phyloP scores from a whole-genome alignment of 2,329 filamentous ascomycete genomes.

The Chrysosphaeria jannelii region DNA sequence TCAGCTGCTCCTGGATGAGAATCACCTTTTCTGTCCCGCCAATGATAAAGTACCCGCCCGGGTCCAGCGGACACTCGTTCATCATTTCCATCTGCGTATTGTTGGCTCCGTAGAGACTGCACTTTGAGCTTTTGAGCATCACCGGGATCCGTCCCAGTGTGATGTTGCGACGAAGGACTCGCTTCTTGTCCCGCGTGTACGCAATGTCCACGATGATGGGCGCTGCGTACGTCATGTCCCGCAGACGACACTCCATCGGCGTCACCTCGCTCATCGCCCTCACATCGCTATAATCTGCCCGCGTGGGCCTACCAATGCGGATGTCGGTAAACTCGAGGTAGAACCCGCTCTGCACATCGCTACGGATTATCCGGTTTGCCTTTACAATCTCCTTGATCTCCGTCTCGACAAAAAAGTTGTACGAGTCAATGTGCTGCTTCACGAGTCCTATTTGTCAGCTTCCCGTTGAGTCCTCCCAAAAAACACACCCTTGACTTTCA shows the following conservation, averaged over 20 bases:
- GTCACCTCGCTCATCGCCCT: slow-evolving; percentile 48
- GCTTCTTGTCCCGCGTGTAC: slow-evolving; percentile 56
- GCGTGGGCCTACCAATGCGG: slow-evolving; percentile 53
- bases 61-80: slow-evolving; percentile 87
- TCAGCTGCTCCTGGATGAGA: slow-evolving; percentile 88
- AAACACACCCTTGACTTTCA: slow-evolving; percentile 61
- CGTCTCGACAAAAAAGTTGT: slow-evolving; percentile 92
- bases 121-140: slow-evolving; percentile 91
- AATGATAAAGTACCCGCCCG: slow-evolving; percentile 93
- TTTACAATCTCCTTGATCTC: slow-evolving; percentile 92
- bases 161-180: slow-evolving; percentile 44
- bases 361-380: slow-evolving; percentile 64
- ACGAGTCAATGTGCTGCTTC: slow-evolving; percentile 95
- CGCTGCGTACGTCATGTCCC: slow-evolving; percentile 94
- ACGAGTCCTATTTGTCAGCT: slow-evolving; percentile 27
- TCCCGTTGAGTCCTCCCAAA: neutral
- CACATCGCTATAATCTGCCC: slow-evolving; percentile 42
- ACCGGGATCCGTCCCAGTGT: slow-evolving; percentile 77
- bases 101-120: slow-evolving; percentile 53
- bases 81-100: slow-evolving; percentile 72
- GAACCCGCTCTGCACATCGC: slow-evolving; percentile 78
- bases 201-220: slow-evolving; percentile 81
- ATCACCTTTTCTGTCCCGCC: slow-evolving; percentile 97
- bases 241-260: slow-evolving; percentile 82
- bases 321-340: slow-evolving; percentile 87